phyloP scores from a whole-genome alignment of 2,329 filamentous ascomycete species.

The Aspergillus aculeatinus region DNA sequence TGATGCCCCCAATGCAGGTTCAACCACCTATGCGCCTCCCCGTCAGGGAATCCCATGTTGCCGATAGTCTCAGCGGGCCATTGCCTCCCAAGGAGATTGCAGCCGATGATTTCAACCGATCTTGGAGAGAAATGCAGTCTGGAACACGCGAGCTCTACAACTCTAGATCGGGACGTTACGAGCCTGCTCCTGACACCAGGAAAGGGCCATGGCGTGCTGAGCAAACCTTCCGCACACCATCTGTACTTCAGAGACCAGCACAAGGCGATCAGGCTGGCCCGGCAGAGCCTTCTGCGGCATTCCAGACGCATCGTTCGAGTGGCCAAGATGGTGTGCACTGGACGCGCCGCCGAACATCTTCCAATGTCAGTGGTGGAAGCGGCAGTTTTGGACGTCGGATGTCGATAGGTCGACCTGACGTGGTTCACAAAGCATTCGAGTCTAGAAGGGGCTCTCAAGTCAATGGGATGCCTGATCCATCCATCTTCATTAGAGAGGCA shows the following conservation, averaged over 20 bases:
- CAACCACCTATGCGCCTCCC: constrained; percentile 51
- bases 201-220: constrained; percentile 69
- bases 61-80: constrained; percentile 55
- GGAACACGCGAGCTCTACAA: constrained; percentile 81
- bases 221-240: constrained; percentile 66
- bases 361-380: constrained; percentile 86
- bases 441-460: constrained; percentile 40
- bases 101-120: constrained; percentile 87
- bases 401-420: constrained; percentile 53
- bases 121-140: constrained; percentile 70
- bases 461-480: constrained; percentile 36
- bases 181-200: constrained; percentile 75
- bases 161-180: constrained; percentile 90
- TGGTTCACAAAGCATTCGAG: constrained; percentile 41
- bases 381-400: constrained; percentile 65
- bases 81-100: constrained; percentile 75
- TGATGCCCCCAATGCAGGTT: constrained; percentile 53
- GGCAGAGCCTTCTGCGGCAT: constrained; percentile 80
- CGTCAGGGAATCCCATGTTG: constrained; percentile 56
- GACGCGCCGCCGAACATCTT: constrained; percentile 78
- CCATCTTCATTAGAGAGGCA: constrained; percentile 30
- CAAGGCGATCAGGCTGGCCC: constrained; percentile 63
- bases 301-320: constrained; percentile 72
- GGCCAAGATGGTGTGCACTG: constrained; percentile 65
- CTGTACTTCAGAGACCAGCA: constrained; percentile 72